These are phyloP conservation scores for Mollisiaceae sp. DNA, from an alignment of 2,329 filamentous ascomycete species.

Conservation along the genomic window DNA sequence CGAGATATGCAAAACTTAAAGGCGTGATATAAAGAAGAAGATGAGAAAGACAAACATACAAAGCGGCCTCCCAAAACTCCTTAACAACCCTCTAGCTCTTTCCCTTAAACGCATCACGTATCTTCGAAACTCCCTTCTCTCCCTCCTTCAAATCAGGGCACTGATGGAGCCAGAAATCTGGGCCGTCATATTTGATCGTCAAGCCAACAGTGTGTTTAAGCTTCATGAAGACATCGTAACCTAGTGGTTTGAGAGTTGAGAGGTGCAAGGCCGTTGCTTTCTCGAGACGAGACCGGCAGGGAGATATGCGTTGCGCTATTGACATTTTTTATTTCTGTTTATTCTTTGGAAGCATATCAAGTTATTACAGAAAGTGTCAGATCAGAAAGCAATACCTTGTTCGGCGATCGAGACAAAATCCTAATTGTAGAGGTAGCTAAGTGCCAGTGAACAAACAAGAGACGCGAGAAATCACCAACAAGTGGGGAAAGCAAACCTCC, in stretches of 20 bases:
- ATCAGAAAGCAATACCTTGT: neutral
- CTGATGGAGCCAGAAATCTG: constrained; percentile 29
- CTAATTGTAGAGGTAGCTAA: neutral
- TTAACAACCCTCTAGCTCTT: constrained; percentile 20
- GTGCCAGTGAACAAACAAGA: neutral
- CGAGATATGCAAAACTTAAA: neutral
- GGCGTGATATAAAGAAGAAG: neutral
- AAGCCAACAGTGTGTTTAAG: constrained; percentile 16
- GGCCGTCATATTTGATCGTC: constrained; percentile 16
- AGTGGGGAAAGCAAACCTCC: neutral
- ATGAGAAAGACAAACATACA: constrained; percentile 18
- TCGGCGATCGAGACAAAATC: neutral
- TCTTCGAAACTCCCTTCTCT: neutral
- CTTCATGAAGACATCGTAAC: constrained; percentile 21
- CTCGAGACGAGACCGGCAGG: constrained; percentile 24
- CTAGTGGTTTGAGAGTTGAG: constrained; percentile 22
- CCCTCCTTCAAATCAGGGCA: constrained; percentile 10
- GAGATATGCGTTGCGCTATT: constrained; percentile 28
- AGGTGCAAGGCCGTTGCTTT: constrained; percentile 24
- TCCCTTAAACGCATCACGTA: constrained; percentile 24
- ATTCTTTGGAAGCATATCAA: neutral
- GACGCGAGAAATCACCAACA: neutral
- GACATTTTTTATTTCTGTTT: constrained; percentile 20
- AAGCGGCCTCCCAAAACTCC: constrained; percentile 22
- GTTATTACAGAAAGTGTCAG: neutral